phyloP scores from a whole-genome alignment of 2,329 filamentous ascomycete genomes.

The Hymenoscyphus repandus region DNA sequence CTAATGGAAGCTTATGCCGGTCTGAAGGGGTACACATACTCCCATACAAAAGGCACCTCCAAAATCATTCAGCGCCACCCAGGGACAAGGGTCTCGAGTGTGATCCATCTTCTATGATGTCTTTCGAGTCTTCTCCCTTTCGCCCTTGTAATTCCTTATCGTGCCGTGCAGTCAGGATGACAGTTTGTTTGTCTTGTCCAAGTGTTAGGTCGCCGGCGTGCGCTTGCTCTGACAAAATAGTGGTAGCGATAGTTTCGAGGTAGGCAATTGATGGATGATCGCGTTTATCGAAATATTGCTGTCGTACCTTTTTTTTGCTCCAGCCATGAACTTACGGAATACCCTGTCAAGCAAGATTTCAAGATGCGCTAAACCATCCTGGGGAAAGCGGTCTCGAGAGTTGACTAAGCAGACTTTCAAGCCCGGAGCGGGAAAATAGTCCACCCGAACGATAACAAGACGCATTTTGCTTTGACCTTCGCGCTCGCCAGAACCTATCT shows the following conservation, averaged over 20 bases:
- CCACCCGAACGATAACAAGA: too few species aligned
- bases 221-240: too few species aligned
- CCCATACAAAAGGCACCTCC: constrained; percentile 97
- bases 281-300: too few species aligned
- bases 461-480: too few species aligned
- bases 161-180: not conserved
- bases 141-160: not conserved
- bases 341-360: not conserved
- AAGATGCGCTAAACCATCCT: not conserved
- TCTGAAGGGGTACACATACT: constrained; percentile 48
- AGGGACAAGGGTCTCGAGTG: constrained; percentile 92
- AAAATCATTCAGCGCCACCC: constrained; percentile 95
- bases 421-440: too few species aligned
- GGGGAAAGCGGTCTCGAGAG: not conserved
- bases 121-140: constrained; percentile 7
- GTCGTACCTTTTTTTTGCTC: too few species aligned
- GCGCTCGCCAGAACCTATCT: too few species aligned
- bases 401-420: too few species aligned
- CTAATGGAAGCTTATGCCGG: not conserved
- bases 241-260: too few species aligned
- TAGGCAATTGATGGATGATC: too few species aligned
- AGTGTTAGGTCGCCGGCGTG: too few species aligned
- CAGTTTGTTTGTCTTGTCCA: not conserved
- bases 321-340: too few species aligned
- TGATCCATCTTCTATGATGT: constrained; percentile 68